A percentile compares a stretch with the other conserved stretches of the same genome.
Evolutionary conservation across 257 asterid genomes (phyloP).

Genomic region (Solanum appendiculatum): DNA sequence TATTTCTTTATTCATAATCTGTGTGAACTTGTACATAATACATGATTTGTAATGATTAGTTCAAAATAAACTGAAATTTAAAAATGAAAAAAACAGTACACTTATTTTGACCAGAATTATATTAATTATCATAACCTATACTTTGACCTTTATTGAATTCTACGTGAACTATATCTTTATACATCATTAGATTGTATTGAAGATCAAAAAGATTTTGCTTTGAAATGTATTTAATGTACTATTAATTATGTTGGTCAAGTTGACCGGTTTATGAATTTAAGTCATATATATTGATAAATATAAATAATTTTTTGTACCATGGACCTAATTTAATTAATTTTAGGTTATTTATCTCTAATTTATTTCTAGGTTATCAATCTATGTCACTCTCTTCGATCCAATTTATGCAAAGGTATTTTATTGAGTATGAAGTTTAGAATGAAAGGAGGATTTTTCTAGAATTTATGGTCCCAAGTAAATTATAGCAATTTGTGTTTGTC

Average conservation of each 20-base stretch:
- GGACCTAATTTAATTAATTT: background rate
- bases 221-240: background rate
- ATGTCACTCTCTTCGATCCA: background rate
- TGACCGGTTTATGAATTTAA: background rate
- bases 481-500: no score
- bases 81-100: background rate
- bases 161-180: background rate
- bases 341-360: background rate
- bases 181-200: background rate
- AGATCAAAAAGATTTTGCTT: background rate
- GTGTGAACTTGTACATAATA: background rate
- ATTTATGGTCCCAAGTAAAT: rapidly evolving
- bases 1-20: background rate
- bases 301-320: background rate
- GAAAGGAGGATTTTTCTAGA: no score
- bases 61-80: background rate
- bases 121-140: background rate
- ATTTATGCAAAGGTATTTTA: no score
- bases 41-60: slow-evolving; percentile 22
- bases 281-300: background rate
- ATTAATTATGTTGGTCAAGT: background rate
- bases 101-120: background rate
- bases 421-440: background rate
- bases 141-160: background rate
- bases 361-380: background rate